These are phyloP conservation scores for Lentinula detonsa DNA, from an alignment of 768 basidiomycete genomes.

Conservation along the genomic window DNA sequence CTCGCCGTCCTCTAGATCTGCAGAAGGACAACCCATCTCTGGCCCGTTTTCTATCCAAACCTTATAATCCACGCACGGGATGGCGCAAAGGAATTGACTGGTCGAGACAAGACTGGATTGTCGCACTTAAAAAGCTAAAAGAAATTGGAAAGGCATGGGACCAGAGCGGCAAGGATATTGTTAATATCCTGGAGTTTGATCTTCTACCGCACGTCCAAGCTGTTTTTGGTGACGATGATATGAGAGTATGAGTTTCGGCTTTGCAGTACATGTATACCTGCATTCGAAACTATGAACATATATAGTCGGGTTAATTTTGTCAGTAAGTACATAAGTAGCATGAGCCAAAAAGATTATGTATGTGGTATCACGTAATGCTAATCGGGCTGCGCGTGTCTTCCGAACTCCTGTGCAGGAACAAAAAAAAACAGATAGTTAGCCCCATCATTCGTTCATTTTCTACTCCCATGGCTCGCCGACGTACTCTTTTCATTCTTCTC, in stretches of 20 bases:
- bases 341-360: not conserved
- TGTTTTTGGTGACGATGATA: constrained; percentile 38
- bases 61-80: constrained; percentile 37
- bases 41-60: constrained; percentile 44
- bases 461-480: constrained; percentile 36
- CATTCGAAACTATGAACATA: not conserved
- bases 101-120: constrained; percentile 63
- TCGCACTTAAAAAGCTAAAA: constrained; percentile 39
- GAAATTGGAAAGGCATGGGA: constrained; percentile 45
- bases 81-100: constrained; percentile 71
- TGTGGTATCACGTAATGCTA: not conserved
- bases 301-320: too few relatives aligned
- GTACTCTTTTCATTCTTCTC: constrained; percentile 37
- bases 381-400: not conserved
- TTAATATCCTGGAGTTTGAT: constrained; percentile 42
- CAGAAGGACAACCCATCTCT: constrained; percentile 36
- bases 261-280: not conserved
- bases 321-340: too few relatives aligned
- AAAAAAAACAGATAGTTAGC: not conserved
- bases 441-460: not conserved
- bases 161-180: constrained; percentile 30
- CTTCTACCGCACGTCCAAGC: constrained; percentile 41
- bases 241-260: not conserved
- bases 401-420: not conserved
- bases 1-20: constrained; percentile 3